Conservation (phyloP, 345 rosid species). For the Melaleuca quinquenervia region DNA sequence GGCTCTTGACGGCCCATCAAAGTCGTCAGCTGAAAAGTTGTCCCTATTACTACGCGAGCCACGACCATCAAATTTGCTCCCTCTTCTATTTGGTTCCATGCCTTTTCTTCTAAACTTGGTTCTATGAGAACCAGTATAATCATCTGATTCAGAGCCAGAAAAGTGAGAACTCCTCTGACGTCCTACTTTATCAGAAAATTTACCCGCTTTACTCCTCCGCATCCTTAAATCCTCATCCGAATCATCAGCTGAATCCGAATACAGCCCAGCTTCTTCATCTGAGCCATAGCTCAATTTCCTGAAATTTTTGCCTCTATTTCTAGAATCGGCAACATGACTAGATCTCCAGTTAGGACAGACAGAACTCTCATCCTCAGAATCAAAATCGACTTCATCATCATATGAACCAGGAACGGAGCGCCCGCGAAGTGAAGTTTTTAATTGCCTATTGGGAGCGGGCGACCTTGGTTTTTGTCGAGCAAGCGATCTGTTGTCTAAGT, state of each 20-base stretch:
- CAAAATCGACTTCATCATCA: slow-evolving; percentile 35
- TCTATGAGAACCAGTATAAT: slow-evolving; percentile 1
- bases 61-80: background rate
- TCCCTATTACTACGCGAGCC: background rate
- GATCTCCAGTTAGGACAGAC: slow-evolving; percentile 60
- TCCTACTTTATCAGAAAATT: slow-evolving; percentile 13
- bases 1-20: background rate
- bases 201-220: slow-evolving; percentile 12
- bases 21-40: background rate
- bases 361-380: slow-evolving; percentile 51
- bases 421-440: slow-evolving; percentile 15
- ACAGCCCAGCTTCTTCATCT: slow-evolving; percentile 43
- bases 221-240: slow-evolving; percentile 15
- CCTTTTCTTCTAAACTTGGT: slow-evolving; percentile 12
- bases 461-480: slow-evolving; percentile 12
- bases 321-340: slow-evolving; percentile 52
- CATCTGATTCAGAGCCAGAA: slow-evolving; percentile 21
- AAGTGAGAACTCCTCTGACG: slow-evolving; percentile 26
- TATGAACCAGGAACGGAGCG: slow-evolving; percentile 26
- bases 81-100: slow-evolving; percentile 6
- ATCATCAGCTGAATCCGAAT: slow-evolving; percentile 41
- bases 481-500: slow-evolving; percentile 3
- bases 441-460: slow-evolving; percentile 8
- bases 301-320: slow-evolving; percentile 14
- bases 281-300: slow-evolving; percentile 57